These are phyloP conservation scores for Cryphonectria naterciae DNA, from an alignment of 2,329 filamentous ascomycete species.

Conservation along the genomic window DNA sequence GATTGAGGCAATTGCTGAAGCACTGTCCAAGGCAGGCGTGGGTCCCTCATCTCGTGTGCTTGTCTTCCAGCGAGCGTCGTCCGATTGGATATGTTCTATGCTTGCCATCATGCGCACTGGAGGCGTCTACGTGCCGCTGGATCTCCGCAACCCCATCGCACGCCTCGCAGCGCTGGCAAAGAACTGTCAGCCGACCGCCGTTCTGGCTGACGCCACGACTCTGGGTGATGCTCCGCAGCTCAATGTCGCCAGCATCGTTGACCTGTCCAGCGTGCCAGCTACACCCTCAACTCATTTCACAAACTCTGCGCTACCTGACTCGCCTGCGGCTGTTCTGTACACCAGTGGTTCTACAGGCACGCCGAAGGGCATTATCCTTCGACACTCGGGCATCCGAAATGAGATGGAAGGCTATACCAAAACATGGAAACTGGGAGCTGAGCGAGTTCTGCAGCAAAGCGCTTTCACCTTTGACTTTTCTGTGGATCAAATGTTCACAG, in stretches of 20 bases:
- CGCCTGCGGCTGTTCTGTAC: conserved; percentile 39
- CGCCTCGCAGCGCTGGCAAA: conserved; percentile 39
- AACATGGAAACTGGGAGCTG: conserved; percentile 33
- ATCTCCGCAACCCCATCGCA: conserved; percentile 37
- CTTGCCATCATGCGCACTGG: conserved; percentile 47
- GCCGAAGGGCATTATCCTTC: conserved; percentile 47
- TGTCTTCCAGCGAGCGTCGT: conserved; percentile 45
- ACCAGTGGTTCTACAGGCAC: conserved; percentile 39
- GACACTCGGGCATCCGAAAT: conserved; percentile 38
- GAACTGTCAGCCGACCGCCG: not conserved
- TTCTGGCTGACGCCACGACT: not conserved
- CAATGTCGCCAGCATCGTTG: not conserved
- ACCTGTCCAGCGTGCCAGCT: not conserved
- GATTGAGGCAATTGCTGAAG: conserved; percentile 40
- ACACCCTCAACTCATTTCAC: not conserved
- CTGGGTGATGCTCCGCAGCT: not conserved
- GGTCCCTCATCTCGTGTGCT: conserved; percentile 35
- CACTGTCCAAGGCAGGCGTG: conserved; percentile 33
- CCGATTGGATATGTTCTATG: conserved; percentile 43
- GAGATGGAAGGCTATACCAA: conserved; percentile 33
- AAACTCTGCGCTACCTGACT: not conserved
- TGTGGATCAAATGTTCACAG: conserved; percentile 36
- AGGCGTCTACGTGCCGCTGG: conserved; percentile 46
- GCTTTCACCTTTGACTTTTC: conserved; percentile 48
- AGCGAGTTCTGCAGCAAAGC: conserved; percentile 41